Percentiles rank a stretch among this genome's conserved stretches.
phyloP scores from a whole-genome alignment of 179 eudicot species.

The Monotropa hypopitys region DNA sequence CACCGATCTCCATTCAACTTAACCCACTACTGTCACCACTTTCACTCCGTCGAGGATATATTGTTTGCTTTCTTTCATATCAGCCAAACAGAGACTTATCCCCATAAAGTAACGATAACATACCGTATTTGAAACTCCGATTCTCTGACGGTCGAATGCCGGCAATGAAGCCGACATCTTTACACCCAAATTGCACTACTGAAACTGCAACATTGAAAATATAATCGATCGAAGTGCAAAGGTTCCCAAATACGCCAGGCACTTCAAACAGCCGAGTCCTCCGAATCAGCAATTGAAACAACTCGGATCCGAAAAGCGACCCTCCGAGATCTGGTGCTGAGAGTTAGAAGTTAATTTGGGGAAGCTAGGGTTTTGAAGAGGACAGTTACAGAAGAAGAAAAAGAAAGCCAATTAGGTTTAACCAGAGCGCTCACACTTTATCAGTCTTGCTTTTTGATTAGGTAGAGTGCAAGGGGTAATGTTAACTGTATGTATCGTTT shows the following conservation, averaged over 20 bases:
- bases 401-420: background rate
- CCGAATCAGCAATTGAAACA: background rate
- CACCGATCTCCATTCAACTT: background rate
- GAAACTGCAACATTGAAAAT: background rate
- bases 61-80: background rate
- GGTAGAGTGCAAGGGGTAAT: background rate
- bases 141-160: slow-evolving; percentile 67
- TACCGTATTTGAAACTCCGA: slow-evolving; percentile 70
- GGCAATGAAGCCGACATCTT: slow-evolving; percentile 73
- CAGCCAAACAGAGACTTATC: background rate
- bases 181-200: slow-evolving; percentile 16
- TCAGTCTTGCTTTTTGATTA: background rate
- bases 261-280: slow-evolving; percentile 6
- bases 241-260: background rate
- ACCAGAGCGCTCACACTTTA: background rate
- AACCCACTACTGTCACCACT: no score
- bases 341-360: background rate
- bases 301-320: background rate
- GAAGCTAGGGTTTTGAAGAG: slow-evolving; percentile 6
- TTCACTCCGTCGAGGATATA: background rate
- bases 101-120: slow-evolving; percentile 1
- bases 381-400: background rate
- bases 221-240: background rate
- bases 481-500: background rate
- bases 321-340: background rate